A percentile compares a stretch with the other conserved stretches of the same genome.
These are phyloP conservation scores for Microsporum canis DNA, from an alignment of 2,329 filamentous ascomycete genomes.

Conservation along the genomic window DNA sequence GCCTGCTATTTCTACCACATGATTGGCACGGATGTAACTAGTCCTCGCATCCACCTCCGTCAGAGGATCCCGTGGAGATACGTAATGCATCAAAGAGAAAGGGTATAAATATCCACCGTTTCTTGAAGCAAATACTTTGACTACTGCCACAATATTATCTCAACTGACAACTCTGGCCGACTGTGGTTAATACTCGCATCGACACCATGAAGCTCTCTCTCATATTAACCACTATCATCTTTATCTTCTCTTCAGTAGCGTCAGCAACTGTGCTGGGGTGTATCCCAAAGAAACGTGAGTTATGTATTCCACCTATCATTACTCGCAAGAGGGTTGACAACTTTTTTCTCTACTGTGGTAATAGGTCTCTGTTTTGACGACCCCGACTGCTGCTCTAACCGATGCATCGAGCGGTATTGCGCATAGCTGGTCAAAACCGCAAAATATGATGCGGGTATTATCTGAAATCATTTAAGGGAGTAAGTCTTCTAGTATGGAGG, in stretches of 20 bases:
- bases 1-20: too few species aligned
- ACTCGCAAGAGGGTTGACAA: not conserved
- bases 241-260: not conserved
- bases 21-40: not conserved
- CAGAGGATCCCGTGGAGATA: not conserved
- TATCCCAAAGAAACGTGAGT: not conserved
- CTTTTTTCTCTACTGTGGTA: not conserved
- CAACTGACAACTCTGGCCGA: not conserved
- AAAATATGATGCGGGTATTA: not conserved
- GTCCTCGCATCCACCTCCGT: not conserved
- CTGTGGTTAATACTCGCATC: too few species aligned
- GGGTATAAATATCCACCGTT: not conserved
- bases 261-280: not conserved
- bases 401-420: not conserved
- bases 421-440: not conserved
- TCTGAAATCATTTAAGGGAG: not conserved
- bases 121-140: not conserved
- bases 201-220: not conserved
- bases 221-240: not conserved
- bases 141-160: not conserved
- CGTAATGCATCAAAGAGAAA: not conserved
- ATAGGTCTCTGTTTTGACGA: not conserved
- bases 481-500: not conserved
- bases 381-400: not conserved
- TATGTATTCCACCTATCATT: not conserved